Evolutionary conservation across 2,329 filamentous ascomycete species (phyloP).

Genomic region (Fusarium sororula): DNA sequence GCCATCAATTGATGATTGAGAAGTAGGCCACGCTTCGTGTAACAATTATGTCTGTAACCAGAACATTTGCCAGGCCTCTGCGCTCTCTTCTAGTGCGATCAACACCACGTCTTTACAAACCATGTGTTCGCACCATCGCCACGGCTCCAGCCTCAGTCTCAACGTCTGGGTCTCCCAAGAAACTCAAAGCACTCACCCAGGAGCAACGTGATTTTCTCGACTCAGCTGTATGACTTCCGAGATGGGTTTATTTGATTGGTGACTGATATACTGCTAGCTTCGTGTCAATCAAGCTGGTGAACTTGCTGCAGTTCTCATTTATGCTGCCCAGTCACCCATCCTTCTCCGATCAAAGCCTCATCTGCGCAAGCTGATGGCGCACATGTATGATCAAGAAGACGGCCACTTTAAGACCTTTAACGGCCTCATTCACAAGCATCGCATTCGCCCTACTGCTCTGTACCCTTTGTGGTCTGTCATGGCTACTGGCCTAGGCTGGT

Average conservation of each 20-base stretch:
- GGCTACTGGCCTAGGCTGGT: constrained; percentile 86
- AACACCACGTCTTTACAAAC: constrained; percentile 17
- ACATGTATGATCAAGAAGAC: constrained; percentile 98
- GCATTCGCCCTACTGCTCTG: constrained; percentile 90
- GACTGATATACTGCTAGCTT: constrained; percentile 59
- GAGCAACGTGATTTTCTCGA: constrained; percentile 80
- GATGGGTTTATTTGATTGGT: not conserved
- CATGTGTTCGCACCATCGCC: constrained; percentile 34
- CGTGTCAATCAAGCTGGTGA: constrained; percentile 98
- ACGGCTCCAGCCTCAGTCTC: constrained; percentile 33
- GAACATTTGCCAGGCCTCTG: constrained; percentile 28
- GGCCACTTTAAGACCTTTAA: constrained; percentile 91
- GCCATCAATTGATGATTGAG: constrained; percentile 14
- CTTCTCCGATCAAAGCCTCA: constrained; percentile 83
- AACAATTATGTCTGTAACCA: constrained; percentile 31
- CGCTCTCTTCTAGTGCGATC: constrained; percentile 27
- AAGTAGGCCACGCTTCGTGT: not conserved
- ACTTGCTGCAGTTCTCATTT: constrained; percentile 95
- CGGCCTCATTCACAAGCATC: constrained; percentile 80
- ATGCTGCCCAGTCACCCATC: constrained; percentile 86
- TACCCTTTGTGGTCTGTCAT: constrained; percentile 89
- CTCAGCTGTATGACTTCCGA: constrained; percentile 65
- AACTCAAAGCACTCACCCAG: constrained; percentile 69
- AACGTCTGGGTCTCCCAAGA: constrained; percentile 45
- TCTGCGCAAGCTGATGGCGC: constrained; percentile 88